Evolutionary conservation across 257 asterid species (phyloP).

Genomic region (Thymus quinquecostatus): DNA sequence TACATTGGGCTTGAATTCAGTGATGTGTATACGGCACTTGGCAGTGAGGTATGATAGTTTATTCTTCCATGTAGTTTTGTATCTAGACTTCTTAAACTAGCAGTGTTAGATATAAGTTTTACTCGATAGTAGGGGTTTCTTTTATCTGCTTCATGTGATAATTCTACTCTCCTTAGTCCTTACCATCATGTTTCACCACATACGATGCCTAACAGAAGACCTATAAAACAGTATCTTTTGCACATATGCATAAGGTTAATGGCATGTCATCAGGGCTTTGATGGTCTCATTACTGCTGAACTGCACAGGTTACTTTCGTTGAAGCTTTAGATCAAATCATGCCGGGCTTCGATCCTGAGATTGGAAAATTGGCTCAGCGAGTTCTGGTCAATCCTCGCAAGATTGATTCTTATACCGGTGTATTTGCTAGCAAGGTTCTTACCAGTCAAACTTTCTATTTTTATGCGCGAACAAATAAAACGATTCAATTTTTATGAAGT

Average conservation of each 20-base stretch:
- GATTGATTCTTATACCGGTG: constrained; percentile 84
- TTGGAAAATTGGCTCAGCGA: constrained; percentile 88
- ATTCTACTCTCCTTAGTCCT: constrained; percentile 4
- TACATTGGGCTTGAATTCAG: constrained; percentile 97
- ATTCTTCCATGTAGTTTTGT: constrained; percentile 14
- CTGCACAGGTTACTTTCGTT: constrained; percentile 80
- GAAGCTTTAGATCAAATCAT: constrained; percentile 94
- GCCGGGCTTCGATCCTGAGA: constrained; percentile 98
- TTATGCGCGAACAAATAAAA: constrained; percentile 8
- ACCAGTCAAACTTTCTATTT: constrained; percentile 23
- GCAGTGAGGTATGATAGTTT: constrained; percentile 75
- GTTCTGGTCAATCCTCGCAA: constrained; percentile 87
- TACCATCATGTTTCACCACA: constrained; percentile 10
- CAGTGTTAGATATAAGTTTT: constrained; percentile 18
- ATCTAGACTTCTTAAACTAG: constrained; percentile 6
- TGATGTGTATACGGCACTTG: constrained; percentile 96
- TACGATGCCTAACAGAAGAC: background rate
- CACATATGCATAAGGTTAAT: constrained; percentile 15
- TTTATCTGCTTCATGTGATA: constrained; percentile 18
- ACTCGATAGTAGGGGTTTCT: constrained; percentile 8
- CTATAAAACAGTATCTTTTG: background rate
- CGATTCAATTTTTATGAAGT: constrained; percentile 4
- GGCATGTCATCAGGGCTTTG: constrained; percentile 23
- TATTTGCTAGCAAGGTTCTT: constrained; percentile 93
- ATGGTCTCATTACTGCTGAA: constrained; percentile 42